A percentile compares a stretch with the other conserved stretches of the same genome.
These are phyloP conservation scores for Dendrocalamus latiflorus DNA, from an alignment of 202 grass and related monocot species.

Conservation along the genomic window DNA sequence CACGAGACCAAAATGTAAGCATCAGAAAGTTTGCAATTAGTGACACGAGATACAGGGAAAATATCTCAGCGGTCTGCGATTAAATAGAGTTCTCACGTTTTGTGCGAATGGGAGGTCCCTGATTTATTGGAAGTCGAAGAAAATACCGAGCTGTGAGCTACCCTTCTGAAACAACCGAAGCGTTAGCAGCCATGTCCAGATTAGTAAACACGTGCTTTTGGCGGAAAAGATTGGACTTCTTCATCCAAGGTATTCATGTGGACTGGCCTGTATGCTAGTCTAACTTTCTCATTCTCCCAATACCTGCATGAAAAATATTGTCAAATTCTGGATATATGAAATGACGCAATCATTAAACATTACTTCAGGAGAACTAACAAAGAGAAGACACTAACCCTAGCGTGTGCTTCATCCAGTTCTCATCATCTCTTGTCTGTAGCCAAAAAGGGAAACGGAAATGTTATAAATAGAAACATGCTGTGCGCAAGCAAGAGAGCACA, in stretches of 20 bases:
- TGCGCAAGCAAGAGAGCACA: not conserved
- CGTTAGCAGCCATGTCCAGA: not conserved
- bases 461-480: not conserved
- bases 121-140: slow-evolving; percentile 20
- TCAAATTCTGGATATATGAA: not conserved
- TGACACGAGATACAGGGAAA: not conserved
- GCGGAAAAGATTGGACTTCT: slow-evolving; percentile 54
- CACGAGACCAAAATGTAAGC: not conserved
- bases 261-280: slow-evolving; percentile 59
- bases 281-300: slow-evolving; percentile 68
- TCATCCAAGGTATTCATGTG: slow-evolving; percentile 77
- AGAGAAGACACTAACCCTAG: slow-evolving; percentile 52
- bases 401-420: slow-evolving; percentile 73
- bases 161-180: not conserved
- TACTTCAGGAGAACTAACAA: not conserved
- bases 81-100: not conserved
- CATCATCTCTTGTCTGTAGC: slow-evolving; percentile 69
- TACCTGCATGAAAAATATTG: slow-evolving; percentile 35
- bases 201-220: too few relatives aligned
- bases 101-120: not conserved
- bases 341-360: not conserved
- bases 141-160: not conserved
- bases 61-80: not conserved
- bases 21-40: not conserved
- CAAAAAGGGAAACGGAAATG: slow-evolving; percentile 7